These are phyloP conservation scores for Pestalotiopsis sp. DNA, from an alignment of 2,329 filamentous ascomycete species.

Conservation along the genomic window DNA sequence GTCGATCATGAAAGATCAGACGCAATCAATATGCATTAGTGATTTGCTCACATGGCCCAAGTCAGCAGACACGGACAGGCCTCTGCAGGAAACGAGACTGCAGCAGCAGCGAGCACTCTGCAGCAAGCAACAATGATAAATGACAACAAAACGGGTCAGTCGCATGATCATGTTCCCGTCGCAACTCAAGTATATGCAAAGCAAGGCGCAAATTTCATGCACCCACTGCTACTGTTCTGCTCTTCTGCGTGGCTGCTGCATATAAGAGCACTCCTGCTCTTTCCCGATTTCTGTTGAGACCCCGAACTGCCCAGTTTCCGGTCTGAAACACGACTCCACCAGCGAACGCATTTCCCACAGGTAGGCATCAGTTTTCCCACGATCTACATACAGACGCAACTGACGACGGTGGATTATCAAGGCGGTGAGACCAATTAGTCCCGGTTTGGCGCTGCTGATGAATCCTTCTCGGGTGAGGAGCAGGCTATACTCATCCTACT, in stretches of 20 bases:
- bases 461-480: too few relatives aligned
- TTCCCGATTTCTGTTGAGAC: not conserved
- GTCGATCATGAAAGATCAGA: not conserved
- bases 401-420: not conserved
- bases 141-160: not conserved
- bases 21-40: not conserved
- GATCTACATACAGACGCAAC: not conserved
- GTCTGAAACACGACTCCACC: not conserved
- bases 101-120: not conserved
- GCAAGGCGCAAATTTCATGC: not conserved
- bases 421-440: too few relatives aligned
- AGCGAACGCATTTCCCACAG: not conserved
- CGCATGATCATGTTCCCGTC: not conserved
- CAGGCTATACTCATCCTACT: too few relatives aligned
- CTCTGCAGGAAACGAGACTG: too few relatives aligned
- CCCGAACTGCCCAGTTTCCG: not conserved
- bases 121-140: not conserved
- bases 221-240: not conserved
- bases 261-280: not conserved
- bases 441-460: too few relatives aligned
- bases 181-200: not conserved
- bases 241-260: not conserved
- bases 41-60: not conserved
- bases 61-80: not conserved
- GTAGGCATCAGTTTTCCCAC: not conserved